Evolutionary conservation across 306 rosid genomes (phyloP).

Genomic region (Castanea sativa): DNA sequence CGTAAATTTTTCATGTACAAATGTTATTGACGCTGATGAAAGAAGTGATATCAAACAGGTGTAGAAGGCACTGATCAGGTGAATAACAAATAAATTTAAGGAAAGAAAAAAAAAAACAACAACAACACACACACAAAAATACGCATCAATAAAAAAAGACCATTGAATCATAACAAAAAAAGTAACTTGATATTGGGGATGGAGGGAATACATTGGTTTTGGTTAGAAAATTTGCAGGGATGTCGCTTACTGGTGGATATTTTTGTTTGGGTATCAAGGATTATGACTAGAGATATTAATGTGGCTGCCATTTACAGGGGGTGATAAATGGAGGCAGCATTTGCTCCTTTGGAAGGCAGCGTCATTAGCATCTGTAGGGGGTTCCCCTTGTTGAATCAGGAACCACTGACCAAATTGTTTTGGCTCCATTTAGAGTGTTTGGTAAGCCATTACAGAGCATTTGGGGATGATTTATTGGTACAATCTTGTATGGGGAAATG

Average conservation of each 20-base stretch:
- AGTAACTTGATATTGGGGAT: too few relatives aligned
- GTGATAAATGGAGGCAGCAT: too few relatives aligned
- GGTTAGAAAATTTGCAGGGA: neutral
- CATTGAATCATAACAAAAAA: neutral
- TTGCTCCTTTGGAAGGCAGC: too few relatives aligned
- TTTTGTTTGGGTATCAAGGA: neutral
- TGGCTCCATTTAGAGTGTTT: too few relatives aligned
- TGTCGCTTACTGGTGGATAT: neutral
- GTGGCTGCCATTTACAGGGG: too few relatives aligned
- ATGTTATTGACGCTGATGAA: neutral
- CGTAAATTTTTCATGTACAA: neutral
- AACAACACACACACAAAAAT: neutral
- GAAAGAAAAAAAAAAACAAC: too few relatives aligned
- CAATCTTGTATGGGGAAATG: too few relatives aligned
- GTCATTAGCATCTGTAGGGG: too few relatives aligned
- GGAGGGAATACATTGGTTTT: neutral
- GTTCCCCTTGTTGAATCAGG: too few relatives aligned
- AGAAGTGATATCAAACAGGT: conserved; percentile 1
- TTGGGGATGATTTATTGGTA: too few relatives aligned
- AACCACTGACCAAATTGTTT: too few relatives aligned
- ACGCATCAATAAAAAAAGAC: neutral
- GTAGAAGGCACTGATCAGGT: conserved; percentile 3
- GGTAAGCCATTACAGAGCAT: too few relatives aligned
- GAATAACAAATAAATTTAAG: neutral
- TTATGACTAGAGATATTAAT: neutral